phyloP scores from a whole-genome alignment of 371 early-diverging fungal species.

The Saksenaea vasiformis region DNA sequence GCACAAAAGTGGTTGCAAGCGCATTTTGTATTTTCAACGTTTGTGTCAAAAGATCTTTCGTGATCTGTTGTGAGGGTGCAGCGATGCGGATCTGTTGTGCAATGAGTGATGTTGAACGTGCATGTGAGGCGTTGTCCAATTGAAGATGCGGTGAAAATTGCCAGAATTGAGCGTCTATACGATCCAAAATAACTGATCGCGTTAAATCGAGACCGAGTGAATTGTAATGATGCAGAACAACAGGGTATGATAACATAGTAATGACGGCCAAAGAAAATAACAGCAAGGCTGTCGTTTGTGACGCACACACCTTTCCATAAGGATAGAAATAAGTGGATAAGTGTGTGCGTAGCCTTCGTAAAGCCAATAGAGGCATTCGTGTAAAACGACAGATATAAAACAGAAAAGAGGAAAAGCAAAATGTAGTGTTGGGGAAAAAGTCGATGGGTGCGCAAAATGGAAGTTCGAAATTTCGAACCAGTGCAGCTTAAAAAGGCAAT shows the following conservation, averaged over 20 bases:
- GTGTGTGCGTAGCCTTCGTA: conserved; percentile 7
- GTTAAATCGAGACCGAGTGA: conserved; percentile 23
- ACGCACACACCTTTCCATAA: conserved; percentile 64
- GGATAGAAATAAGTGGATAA: conserved; percentile 54
- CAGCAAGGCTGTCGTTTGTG: conserved; percentile 50
- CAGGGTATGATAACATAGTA: conserved; percentile 56
- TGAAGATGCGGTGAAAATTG: conserved; percentile 29
- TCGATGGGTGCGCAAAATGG: conserved; percentile 1
- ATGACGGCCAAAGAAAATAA: conserved; percentile 52
- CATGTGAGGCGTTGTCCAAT: conserved; percentile 12
- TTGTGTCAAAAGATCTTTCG: conserved; percentile 17
- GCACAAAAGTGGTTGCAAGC: conserved; percentile 22
- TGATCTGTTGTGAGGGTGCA: conserved; percentile 16
- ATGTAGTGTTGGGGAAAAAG: background rate
- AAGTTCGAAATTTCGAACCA: conserved; percentile 2
- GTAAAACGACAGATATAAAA: background rate
- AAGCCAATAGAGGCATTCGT: conserved; percentile 31
- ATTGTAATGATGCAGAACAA: conserved; percentile 35
- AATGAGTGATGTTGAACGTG: conserved; percentile 26
- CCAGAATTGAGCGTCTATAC: conserved; percentile 37
- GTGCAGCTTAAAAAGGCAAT: background rate
- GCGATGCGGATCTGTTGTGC: conserved; percentile 38
- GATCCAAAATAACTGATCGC: background rate
- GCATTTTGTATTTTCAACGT: conserved; percentile 20
- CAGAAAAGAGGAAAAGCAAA: conserved; percentile 12